A percentile compares a stretch with the other conserved stretches of the same genome.
Evolutionary conservation across 192 early-diverging fungal species (phyloP).

Genomic region (Neocallimastix lanati): DNA sequence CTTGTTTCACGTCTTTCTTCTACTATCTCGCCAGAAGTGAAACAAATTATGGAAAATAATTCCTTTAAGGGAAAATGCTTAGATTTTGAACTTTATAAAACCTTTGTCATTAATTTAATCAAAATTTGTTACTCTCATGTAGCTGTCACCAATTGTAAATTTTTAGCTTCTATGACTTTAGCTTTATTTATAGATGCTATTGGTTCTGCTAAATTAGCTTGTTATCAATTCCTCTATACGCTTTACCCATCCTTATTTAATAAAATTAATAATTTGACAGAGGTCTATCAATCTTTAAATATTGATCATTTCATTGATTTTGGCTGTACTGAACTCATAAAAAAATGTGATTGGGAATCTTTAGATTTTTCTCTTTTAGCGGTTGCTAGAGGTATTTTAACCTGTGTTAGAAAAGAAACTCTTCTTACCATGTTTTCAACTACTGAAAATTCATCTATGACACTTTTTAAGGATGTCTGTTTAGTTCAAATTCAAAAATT

Average conservation of each 20-base stretch:
- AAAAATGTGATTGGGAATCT: background rate
- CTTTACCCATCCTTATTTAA: background rate
- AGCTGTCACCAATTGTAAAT: background rate
- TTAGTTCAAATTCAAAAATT: background rate
- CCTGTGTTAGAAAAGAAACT: background rate
- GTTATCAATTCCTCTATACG: background rate
- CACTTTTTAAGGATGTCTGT: background rate
- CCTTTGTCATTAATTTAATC: background rate
- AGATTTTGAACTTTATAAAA: background rate
- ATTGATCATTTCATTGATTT: background rate
- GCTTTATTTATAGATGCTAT: background rate
- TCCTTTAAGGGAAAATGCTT: background rate
- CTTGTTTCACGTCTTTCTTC: background rate
- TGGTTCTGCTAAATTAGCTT: background rate
- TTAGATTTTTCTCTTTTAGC: background rate
- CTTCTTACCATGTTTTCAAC: background rate
- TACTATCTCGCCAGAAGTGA: background rate
- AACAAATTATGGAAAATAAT: background rate
- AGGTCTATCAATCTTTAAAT: background rate
- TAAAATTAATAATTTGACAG: background rate
- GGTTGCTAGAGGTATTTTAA: background rate
- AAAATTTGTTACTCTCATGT: background rate
- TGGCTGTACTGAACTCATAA: background rate
- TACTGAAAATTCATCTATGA: background rate
- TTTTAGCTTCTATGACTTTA: background rate